Base-by-base conservation (phyloP, 2,329 filamentous ascomycete genomes). In the Fusarium sp. region DNA sequence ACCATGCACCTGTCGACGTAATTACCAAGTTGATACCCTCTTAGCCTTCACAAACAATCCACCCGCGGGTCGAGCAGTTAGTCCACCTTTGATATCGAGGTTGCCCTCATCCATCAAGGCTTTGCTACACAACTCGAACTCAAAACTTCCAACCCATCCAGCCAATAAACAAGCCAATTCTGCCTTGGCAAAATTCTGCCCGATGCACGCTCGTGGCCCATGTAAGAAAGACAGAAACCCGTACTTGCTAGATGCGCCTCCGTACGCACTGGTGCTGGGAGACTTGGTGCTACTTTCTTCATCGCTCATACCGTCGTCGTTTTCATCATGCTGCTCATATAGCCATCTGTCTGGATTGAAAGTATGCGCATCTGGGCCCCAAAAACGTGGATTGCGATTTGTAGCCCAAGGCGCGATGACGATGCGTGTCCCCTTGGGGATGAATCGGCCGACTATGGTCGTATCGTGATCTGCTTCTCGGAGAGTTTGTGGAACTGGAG, bases 131-230 rank as follows among this genome's bases (percentile, higher is more conserved):
- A 90, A 74, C 70, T 80, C 81, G 75, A 90, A 89, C 75, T 89
- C 85, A 78, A 96, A 97, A 28, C 88, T 85, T 1, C 94, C 94
- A 5, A 94, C 86, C 84, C 92, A 89, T 4, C 88, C 85, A n/a
- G 94, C 94, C 43, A 98, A 76, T 68, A 98, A 80, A 75, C 91
- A 95, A 7, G 93, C 93, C 79, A 97, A 92, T 82, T 98, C 94
- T 0, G 91, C 89, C 76, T 89, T 91, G 0, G 94, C 92, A 80
- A 97, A 97, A 2, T 84, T 84, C 78, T 90, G 87, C 0, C 94
- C 94, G 71, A 97, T 97, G 76, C 94, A 97, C 73, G 90, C 92
- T 57, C 94, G 83, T 2, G 94, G 93, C 0, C 94, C 94, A 76
- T 97, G 93, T 57, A 97, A 78, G 79, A 97, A 97, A 0, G 93